phyloP scores from a whole-genome alignment of 106 monocot genomes.

The Apostasia ramifera region DNA sequence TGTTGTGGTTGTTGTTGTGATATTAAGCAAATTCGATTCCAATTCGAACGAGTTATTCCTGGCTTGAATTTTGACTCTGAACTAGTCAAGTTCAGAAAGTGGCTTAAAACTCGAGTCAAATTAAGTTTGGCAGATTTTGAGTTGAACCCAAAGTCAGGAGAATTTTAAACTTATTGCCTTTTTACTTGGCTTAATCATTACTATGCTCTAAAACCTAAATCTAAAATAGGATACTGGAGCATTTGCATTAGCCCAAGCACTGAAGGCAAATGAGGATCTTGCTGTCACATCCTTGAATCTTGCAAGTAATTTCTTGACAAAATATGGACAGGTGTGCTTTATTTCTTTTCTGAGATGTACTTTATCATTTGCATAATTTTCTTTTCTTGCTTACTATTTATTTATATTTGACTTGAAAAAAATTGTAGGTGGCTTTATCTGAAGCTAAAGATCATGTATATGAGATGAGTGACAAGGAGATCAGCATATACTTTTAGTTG shows the following conservation, averaged over 20 bases:
- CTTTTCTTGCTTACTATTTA: not conserved
- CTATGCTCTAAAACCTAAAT: not conserved
- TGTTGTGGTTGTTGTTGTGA: too few relatives aligned
- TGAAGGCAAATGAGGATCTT: constrained; percentile 94
- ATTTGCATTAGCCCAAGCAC: constrained; percentile 90
- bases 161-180: not conserved
- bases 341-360: not conserved
- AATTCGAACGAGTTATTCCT: too few relatives aligned
- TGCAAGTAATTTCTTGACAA: constrained; percentile 91
- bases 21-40: too few relatives aligned
- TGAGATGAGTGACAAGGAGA: constrained; percentile 91
- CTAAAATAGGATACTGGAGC: constrained; percentile 77
- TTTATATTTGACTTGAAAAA: not conserved
- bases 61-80: too few relatives aligned
- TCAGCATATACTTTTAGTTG: constrained; percentile 72
- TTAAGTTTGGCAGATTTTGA: too few relatives aligned
- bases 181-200: not conserved
- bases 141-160: too few relatives aligned
- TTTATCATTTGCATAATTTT: not conserved
- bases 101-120: too few relatives aligned
- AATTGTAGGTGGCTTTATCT: constrained; percentile 79
- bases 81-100: too few relatives aligned
- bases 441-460: constrained; percentile 91
- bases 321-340: constrained; percentile 74
- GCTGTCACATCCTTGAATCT: constrained; percentile 73